Conservation (phyloP, 805 yeast genomes). For the Sporopachydermia lactativora region DNA sequence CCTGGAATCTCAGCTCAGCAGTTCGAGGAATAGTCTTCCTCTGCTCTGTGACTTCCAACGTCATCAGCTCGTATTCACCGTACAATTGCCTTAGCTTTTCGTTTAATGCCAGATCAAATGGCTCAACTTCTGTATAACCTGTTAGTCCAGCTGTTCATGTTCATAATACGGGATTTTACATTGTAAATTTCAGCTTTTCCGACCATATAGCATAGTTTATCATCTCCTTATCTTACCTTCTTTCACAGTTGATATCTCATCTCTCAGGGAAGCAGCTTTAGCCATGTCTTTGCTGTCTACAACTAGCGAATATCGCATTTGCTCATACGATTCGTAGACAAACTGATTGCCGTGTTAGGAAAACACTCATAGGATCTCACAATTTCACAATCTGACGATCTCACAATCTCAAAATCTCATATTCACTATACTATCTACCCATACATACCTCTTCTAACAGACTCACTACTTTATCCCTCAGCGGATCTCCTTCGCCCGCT, state of each 20-base stretch:
- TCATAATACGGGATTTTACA: slow-evolving; percentile 12
- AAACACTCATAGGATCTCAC: neutral
- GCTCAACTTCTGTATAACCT: slow-evolving; percentile 39
- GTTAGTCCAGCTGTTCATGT: slow-evolving; percentile 12
- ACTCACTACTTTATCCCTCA: slow-evolving; percentile 29
- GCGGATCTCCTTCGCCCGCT: slow-evolving; percentile 25
- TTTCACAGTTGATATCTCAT: slow-evolving; percentile 13
- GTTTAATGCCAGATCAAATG: slow-evolving; percentile 54
- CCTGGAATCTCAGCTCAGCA: slow-evolving; percentile 20
- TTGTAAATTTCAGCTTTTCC: too few relatives aligned
- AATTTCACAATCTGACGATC: neutral
- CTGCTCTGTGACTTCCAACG: slow-evolving; percentile 39
- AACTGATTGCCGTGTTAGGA: slow-evolving; percentile 13
- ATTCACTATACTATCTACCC: slow-evolving; percentile 5
- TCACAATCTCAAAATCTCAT: neutral
- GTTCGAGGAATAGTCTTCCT: slow-evolving; percentile 25
- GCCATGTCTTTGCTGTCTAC: slow-evolving; percentile 40
- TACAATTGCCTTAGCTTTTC: slow-evolving; percentile 35
- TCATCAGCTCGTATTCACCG: slow-evolving; percentile 26
- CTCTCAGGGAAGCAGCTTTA: slow-evolving; percentile 12
- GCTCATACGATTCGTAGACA: slow-evolving; percentile 39
- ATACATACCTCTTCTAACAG: slow-evolving; percentile 23
- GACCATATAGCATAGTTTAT: too few relatives aligned
- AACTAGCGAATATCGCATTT: slow-evolving; percentile 37
- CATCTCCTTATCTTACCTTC: slow-evolving; percentile 9